phyloP scores from a whole-genome alignment of 2,329 filamentous ascomycete species.

The Dactylellina drechsleri region DNA sequence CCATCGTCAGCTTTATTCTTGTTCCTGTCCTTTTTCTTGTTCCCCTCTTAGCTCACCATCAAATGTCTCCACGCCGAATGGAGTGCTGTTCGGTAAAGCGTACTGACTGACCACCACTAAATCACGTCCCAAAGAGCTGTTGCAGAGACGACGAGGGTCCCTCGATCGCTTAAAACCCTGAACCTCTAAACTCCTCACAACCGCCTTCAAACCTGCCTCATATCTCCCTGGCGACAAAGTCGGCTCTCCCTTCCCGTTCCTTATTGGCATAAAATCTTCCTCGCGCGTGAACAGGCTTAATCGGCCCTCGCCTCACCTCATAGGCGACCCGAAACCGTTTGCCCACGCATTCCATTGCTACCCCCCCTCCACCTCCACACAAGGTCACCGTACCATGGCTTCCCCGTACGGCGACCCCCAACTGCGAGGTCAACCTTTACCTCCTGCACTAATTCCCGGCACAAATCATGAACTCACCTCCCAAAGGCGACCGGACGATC shows the following conservation, averaged over 20 bases:
- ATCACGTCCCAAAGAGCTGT: constrained; percentile 19
- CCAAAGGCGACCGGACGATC: constrained; percentile 43
- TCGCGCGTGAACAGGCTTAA: constrained; percentile 33
- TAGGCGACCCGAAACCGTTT: constrained; percentile 26
- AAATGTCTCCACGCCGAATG: constrained; percentile 52
- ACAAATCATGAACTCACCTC: constrained; percentile 22
- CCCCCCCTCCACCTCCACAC: background rate
- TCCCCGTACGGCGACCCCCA: constrained; percentile 53
- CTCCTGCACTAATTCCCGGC: constrained; percentile 33
- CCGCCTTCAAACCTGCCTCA: constrained; percentile 25
- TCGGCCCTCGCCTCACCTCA: constrained; percentile 15
- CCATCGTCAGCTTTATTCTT: background rate
- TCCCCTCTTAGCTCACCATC: background rate
- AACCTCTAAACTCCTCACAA: constrained; percentile 52
- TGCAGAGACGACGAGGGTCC: constrained; percentile 16
- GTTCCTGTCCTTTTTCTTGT: no score
- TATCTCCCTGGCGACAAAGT: constrained; percentile 43
- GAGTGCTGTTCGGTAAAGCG: constrained; percentile 35
- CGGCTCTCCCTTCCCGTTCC: constrained; percentile 38
- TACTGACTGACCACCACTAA: constrained; percentile 21
- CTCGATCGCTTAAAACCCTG: constrained; percentile 54
- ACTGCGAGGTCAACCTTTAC: constrained; percentile 39
- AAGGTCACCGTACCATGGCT: constrained; percentile 41
- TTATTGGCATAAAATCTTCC: constrained; percentile 27
- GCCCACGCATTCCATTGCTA: constrained; percentile 5